These are phyloP conservation scores for Saturnispora bothae DNA, from an alignment of 805 yeast species.

Conservation along the genomic window DNA sequence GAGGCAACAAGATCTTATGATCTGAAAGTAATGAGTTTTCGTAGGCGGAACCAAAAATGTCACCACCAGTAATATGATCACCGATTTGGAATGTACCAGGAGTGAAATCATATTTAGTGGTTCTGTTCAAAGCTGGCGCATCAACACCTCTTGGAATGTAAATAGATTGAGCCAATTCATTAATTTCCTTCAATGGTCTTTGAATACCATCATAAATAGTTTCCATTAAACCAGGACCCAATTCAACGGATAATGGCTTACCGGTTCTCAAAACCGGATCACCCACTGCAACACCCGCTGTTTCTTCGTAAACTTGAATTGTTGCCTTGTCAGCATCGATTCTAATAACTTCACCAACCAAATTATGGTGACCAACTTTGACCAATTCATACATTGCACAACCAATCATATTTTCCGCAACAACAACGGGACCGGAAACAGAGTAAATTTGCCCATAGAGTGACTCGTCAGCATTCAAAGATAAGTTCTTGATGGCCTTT, in stretches of 20 bases:
- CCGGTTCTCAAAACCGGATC: slow-evolving; percentile 98
- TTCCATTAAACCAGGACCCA: slow-evolving; percentile 99
- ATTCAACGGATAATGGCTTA: slow-evolving; percentile 95
- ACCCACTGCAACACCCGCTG: slow-evolving; percentile 98
- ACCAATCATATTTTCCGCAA: slow-evolving; percentile 98
- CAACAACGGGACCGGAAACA: slow-evolving; percentile 95
- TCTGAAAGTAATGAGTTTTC: slow-evolving; percentile 89
- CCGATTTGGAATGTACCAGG: slow-evolving; percentile 79
- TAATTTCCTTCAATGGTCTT: slow-evolving; percentile 93
- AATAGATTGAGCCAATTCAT: slow-evolving; percentile 78
- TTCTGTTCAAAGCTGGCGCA: slow-evolving; percentile 88
- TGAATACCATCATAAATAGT: slow-evolving; percentile 99
- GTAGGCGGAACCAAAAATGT: slow-evolving; percentile 84
- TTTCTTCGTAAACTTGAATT: slow-evolving; percentile 97
- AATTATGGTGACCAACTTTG: slow-evolving; percentile 91
- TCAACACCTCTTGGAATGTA: slow-evolving; percentile 98
- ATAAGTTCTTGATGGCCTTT: slow-evolving; percentile 78
- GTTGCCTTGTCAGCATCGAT: slow-evolving; percentile 95
- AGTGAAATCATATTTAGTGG: slow-evolving; percentile 71
- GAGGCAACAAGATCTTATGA: slow-evolving; percentile 92
- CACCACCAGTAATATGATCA: slow-evolving; percentile 98
- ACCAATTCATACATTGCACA: slow-evolving; percentile 99
- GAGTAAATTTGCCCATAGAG: slow-evolving; percentile 85
- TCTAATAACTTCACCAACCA: slow-evolving; percentile 98
- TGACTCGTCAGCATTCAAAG: slow-evolving; percentile 65